phyloP scores from a whole-genome alignment of 148 eudicot species.

The Vaccinium myrtillus region DNA sequence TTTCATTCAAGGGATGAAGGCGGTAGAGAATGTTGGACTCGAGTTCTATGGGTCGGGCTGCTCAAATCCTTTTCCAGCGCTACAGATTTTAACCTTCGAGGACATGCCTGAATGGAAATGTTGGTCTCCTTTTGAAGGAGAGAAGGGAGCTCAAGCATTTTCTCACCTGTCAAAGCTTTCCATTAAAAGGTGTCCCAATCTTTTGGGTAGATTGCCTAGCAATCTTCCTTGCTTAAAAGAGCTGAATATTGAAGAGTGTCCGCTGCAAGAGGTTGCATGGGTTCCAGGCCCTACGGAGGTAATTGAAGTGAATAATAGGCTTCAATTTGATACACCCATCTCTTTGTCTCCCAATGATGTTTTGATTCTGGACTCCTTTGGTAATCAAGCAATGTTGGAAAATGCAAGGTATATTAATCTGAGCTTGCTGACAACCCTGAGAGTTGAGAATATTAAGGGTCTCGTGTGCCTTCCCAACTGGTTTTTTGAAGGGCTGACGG shows the following conservation, averaged over 20 bases:
- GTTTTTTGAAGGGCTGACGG: not conserved
- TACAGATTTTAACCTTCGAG: no score
- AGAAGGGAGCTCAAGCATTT: no score
- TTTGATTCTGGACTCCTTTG: not conserved
- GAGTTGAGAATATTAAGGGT: not conserved
- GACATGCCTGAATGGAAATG: no score
- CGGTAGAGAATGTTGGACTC: no score
- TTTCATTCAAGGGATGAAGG: no score
- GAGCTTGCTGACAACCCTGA: not conserved
- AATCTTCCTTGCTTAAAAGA: not conserved
- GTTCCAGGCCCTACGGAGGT: not conserved
- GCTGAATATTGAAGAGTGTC: not conserved
- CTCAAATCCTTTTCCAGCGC: no score
- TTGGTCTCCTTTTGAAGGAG: no score
- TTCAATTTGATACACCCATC: no score
- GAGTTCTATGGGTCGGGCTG: no score
- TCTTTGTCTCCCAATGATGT: not conserved
- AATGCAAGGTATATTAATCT: not conserved
- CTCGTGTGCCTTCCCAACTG: not conserved
- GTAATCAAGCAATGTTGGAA: not conserved
- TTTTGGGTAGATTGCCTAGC: conserved; percentile 1
- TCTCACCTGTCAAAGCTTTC: no score
- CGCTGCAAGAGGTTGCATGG: not conserved
- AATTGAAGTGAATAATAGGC: not conserved
- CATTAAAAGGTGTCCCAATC: no score